Base-by-base conservation (phyloP, 805 yeast species). In the Ogataea wickerhamii region DNA sequence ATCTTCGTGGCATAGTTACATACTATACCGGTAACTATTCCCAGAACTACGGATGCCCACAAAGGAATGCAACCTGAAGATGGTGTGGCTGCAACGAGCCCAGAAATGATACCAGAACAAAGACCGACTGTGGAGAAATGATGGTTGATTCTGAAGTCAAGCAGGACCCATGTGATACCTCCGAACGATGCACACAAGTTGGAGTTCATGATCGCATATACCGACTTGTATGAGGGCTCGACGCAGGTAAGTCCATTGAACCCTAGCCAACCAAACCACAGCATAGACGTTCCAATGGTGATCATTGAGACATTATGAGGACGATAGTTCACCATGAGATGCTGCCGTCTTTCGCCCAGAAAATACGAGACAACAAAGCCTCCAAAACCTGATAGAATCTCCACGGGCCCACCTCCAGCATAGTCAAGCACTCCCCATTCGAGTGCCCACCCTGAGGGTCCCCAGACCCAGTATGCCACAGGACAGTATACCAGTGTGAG, bases 361-460 rank as follows among this genome's bases (percentile, higher is more conserved):
- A 83, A 82, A 40, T 77, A 79, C n/a, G 88, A 78, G 51, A 82
- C 82, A 4, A 86, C 95, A 52, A 91, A 80, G 1, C 96, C 97
- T 24, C 87, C 84, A 18, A 88, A 83, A 44, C 98, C 98, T 18
- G 94, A 81, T 21, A 86, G 73, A 40, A 93, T 87, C 61, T 91
- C 98, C 19, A 91, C 96, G 1, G 97, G 95, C 0, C 97, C 97
- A 40, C 98, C 98, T 21, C 98, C 98, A 18, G 98, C 98, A 61
- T 86, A 91, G 60, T 91, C 98, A 36, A 91, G 69, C 2, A 82
- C 98, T 5, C 95, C 96, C 80, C 95, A 91, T 51, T 78, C 71
- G 49, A 73, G 73, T 25, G 96, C 96, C 98, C 98, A 91, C 27
- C 98, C 98, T 32, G 80, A 81, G 1, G 85, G 57, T 40, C 87